Conservation (phyloP, 495 filamentous ascomycete species). For the Cryomyces antarcticus region DNA sequence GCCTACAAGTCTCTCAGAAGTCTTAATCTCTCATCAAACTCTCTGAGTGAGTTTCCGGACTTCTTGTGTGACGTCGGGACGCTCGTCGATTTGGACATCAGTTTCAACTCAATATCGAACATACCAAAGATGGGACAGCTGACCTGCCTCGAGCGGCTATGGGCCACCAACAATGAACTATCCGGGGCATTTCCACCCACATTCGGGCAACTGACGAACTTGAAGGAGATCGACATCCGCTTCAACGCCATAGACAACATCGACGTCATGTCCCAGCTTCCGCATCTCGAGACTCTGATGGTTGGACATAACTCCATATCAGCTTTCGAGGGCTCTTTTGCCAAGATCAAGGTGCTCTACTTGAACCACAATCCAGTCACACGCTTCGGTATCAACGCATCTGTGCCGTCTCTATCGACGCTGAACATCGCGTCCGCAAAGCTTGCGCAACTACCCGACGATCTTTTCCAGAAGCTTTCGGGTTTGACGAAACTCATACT, state of each 20-base stretch:
- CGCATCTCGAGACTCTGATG: slow-evolving; percentile 66
- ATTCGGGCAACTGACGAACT: slow-evolving; percentile 46
- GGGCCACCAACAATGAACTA: slow-evolving; percentile 87
- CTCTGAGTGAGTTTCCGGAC: slow-evolving; percentile 60
- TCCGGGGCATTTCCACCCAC: slow-evolving; percentile 48
- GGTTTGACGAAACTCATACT: slow-evolving; percentile 72
- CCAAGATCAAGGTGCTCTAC: slow-evolving; percentile 60
- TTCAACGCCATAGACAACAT: slow-evolving; percentile 79
- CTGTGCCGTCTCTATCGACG: slow-evolving; percentile 60
- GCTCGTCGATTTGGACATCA: slow-evolving; percentile 84
- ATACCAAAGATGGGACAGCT: slow-evolving; percentile 66
- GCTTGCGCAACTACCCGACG: slow-evolving; percentile 64
- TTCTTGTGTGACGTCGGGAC: slow-evolving; percentile 66
- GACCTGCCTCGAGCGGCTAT: slow-evolving; percentile 62
- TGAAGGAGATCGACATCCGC: slow-evolving; percentile 83
- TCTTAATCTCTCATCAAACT: slow-evolving; percentile 83
- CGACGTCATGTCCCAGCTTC: slow-evolving; percentile 61
- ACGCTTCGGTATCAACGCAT: slow-evolving; percentile 60
- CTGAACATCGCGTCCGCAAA: slow-evolving; percentile 79
- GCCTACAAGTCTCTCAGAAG: slow-evolving; percentile 55
- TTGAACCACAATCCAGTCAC: slow-evolving; percentile 88
- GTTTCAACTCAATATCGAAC: slow-evolving; percentile 72
- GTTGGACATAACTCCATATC: slow-evolving; percentile 84
- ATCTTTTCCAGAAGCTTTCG: slow-evolving; percentile 67
- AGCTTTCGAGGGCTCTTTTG: slow-evolving; percentile 67